Percentiles rank a stretch among this genome's conserved stretches.
Conservation (phyloP, 208 protist species). For the Lotmaria passim region DNA sequence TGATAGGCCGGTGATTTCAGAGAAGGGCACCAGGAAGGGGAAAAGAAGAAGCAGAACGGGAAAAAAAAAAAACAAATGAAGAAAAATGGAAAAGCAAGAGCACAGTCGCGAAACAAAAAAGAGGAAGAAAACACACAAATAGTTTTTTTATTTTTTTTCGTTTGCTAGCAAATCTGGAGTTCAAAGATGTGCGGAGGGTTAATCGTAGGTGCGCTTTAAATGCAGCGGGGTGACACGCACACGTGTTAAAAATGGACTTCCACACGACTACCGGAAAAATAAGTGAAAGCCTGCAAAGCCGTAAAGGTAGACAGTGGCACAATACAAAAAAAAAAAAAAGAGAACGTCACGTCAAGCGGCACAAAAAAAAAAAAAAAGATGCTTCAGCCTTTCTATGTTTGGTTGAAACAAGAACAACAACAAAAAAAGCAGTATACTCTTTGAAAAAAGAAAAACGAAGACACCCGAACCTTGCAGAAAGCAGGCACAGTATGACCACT, state of each 20-base stretch:
- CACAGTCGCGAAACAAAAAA: neutral
- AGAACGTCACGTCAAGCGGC: neutral
- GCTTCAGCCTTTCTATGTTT: neutral
- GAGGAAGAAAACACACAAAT: neutral
- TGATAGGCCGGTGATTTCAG: no score
- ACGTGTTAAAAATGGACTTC: no score
- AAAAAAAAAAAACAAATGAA: neutral
- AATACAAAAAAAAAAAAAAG: conserved; percentile 13
- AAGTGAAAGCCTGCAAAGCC: neutral
- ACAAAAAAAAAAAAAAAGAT: neutral
- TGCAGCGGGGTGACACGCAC: no score
- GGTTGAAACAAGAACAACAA: neutral
- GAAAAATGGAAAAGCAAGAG: no score
- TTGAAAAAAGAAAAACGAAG: neutral
- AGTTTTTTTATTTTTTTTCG: no score
- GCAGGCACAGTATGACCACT: neutral
- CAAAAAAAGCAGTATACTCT: conserved; percentile 1
- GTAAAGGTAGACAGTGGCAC: no score
- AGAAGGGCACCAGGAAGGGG: neutral
- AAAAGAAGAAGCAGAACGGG: neutral
- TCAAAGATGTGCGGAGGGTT: no score
- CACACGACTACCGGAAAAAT: neutral
- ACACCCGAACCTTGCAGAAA: neutral
- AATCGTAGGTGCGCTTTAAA: no score
- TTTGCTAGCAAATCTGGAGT: no score